Conservation (phyloP, 495 filamentous ascomycete species). For the Halenospora varia region DNA sequence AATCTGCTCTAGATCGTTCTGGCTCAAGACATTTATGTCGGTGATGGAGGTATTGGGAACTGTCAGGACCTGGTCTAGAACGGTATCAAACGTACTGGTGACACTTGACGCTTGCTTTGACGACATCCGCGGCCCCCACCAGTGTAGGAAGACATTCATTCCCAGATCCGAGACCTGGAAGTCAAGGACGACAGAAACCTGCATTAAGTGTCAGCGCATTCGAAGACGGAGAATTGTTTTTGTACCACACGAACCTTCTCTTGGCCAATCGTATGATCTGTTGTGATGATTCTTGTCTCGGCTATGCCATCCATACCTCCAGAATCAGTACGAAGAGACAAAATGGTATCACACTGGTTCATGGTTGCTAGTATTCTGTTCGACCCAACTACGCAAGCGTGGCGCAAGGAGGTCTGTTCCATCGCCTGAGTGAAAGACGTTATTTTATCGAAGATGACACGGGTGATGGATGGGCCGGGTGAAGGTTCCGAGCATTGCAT, state of each 20-base stretch:
- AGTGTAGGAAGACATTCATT: neutral
- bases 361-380: neutral
- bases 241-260: neutral
- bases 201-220: neutral
- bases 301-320: neutral
- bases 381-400: neutral
- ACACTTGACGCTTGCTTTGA: neutral
- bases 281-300: neutral
- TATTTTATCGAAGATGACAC: neutral
- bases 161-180: neutral
- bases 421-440: neutral
- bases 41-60: neutral
- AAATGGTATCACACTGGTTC: neutral
- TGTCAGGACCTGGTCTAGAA: neutral
- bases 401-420: neutral
- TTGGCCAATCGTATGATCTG: neutral
- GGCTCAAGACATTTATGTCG: neutral
- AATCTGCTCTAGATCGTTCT: neutral
- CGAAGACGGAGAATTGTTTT: neutral
- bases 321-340: neutral
- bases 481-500: neutral
- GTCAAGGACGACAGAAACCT: neutral
- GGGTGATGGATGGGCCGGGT: neutral
- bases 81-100: neutral
- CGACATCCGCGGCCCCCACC: neutral